Percentiles rank a stretch among this genome's conserved stretches.
Evolutionary conservation across 106 monocot genomes (phyloP).

Genomic region (Hemerocallis citrina): DNA sequence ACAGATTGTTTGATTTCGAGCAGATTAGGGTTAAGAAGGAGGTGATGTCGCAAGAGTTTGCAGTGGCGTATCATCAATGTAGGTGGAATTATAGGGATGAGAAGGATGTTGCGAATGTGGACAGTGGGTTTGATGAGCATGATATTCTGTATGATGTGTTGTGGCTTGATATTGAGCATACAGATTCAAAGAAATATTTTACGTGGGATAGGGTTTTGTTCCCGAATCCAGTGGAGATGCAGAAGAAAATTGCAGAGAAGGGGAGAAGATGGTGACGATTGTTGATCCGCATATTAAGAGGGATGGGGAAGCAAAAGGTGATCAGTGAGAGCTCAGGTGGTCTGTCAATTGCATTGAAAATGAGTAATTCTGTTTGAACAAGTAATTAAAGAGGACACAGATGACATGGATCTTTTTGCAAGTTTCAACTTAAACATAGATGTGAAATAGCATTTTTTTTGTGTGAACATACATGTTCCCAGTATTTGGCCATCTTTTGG

Average conservation of each 20-base stretch:
- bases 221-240: constrained; percentile 87
- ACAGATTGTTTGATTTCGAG: constrained; percentile 95
- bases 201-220: constrained; percentile 82
- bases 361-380: too few species aligned
- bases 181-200: constrained; percentile 89
- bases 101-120: constrained; percentile 78
- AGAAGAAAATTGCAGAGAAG: constrained; percentile 57
- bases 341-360: too few species aligned
- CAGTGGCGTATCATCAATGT: constrained; percentile 88
- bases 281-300: constrained; percentile 95
- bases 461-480: too few species aligned
- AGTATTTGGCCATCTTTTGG: too few species aligned
- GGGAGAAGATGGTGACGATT: constrained; percentile 96
- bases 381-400: too few species aligned
- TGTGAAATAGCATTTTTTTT: too few species aligned
- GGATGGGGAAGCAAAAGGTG: constrained; percentile 57
- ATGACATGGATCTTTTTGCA: too few species aligned
- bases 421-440: too few species aligned
- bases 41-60: constrained; percentile 84
- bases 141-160: constrained; percentile 97
- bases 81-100: constrained; percentile 99
- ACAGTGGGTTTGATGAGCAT: constrained; percentile 87
- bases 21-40: constrained; percentile 54
- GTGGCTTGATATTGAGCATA: constrained; percentile 98
- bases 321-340: too few species aligned